A percentile compares a stretch with the other conserved stretches of the same genome.
phyloP scores from a whole-genome alignment of 257 asterid genomes.

The Solanum ahanhuiri region DNA sequence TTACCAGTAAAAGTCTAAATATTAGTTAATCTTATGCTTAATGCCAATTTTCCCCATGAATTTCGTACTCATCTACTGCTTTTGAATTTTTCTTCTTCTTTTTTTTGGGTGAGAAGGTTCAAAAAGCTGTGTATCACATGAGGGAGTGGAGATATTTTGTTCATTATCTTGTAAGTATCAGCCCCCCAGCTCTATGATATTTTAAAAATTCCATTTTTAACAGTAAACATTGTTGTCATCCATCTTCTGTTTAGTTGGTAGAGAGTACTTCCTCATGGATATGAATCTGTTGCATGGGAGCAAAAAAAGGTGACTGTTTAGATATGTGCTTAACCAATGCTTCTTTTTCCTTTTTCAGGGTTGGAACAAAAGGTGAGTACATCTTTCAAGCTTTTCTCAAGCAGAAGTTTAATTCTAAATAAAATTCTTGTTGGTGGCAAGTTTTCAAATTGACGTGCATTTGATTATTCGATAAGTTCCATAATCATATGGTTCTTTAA shows the following conservation, averaged over 20 bases:
- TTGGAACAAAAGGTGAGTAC: slow-evolving; percentile 68
- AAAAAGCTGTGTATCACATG: slow-evolving; percentile 19
- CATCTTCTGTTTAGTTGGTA: neutral
- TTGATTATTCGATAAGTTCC: neutral
- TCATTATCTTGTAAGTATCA: slow-evolving; percentile 59
- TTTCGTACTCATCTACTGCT: neutral
- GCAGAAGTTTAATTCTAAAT: neutral
- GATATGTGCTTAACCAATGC: neutral
- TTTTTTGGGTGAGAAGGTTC: slow-evolving; percentile 37
- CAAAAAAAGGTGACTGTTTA: neutral
- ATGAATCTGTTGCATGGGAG: neutral
- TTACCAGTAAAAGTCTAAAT: neutral
- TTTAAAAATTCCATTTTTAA: neutral
- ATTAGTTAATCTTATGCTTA: neutral
- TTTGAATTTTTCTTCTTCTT: neutral
- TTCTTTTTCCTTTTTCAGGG: slow-evolving; percentile 48
- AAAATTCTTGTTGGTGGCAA: neutral
- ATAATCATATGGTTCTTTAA: neutral
- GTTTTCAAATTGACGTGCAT: neutral
- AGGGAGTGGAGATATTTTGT: slow-evolving; percentile 46
- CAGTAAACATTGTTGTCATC: neutral
- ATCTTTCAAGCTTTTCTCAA: neutral
- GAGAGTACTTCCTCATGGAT: neutral
- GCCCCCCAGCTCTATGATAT: neutral
- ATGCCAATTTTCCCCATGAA: neutral